Percentiles rank a stretch among this genome's conserved stretches.
Conservation (phyloP, 306 rosid genomes). For the Abrus precatorius region DNA sequence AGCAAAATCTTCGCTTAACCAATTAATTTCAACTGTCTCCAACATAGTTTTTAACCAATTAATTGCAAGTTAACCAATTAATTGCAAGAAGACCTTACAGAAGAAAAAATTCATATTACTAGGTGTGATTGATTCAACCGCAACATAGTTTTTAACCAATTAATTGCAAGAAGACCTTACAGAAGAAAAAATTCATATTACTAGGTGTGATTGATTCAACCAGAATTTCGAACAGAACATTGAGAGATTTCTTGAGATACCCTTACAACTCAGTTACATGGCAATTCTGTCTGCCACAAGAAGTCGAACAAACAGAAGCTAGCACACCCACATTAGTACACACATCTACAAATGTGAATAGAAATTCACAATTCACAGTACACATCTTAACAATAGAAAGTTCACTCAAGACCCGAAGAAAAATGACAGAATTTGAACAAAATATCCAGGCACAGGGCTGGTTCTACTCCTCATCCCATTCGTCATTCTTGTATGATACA, state of each 20-base stretch:
- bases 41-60: no score
- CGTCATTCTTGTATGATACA: conserved; percentile 96
- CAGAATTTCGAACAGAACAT: not conserved
- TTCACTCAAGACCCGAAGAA: conserved; percentile 34
- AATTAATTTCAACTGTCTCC: no score
- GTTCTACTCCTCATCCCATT: conserved; percentile 77
- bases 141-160: no score
- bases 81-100: no score
- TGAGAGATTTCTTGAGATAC: conserved; percentile 17
- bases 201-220: no score
- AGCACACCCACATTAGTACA: conserved; percentile 24
- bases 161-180: no score
- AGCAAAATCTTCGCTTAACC: no score
- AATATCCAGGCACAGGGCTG: not conserved
- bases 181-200: no score
- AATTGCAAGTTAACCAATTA: no score
- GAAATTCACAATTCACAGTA: conserved; percentile 64
- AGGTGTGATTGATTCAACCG: no score
- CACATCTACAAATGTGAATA: conserved; percentile 64
- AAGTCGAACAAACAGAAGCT: conserved; percentile 21
- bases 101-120: no score
- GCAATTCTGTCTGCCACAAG: conserved; percentile 32
- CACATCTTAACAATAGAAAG: not conserved
- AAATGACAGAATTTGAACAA: conserved; percentile 20
- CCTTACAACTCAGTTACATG: not conserved